Evolutionary conservation across 2,329 filamentous ascomycete genomes (phyloP).

Genomic region (Chrysosporium queenslandicum): DNA sequence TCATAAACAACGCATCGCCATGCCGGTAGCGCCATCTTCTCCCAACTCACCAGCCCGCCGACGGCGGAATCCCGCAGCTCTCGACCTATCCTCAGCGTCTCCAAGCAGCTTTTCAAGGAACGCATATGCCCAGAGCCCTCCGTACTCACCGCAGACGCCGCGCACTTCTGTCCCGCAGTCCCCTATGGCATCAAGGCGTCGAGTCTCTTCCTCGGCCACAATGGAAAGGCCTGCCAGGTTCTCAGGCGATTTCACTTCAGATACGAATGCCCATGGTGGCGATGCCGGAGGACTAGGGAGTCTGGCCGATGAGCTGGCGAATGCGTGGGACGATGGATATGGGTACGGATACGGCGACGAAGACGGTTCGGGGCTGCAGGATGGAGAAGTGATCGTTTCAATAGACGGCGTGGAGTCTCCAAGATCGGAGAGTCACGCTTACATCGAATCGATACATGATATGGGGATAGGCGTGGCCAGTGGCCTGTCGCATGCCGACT

Average conservation of each 20-base stretch:
- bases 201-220: constrained; percentile 26
- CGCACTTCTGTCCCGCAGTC: constrained; percentile 32
- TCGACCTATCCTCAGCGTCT: constrained; percentile 31
- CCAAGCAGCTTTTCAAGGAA: constrained; percentile 24
- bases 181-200: constrained; percentile 30
- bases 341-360: constrained; percentile 39
- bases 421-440: not conserved
- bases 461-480: constrained; percentile 18
- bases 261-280: constrained; percentile 15
- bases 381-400: constrained; percentile 8
- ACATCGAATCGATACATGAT: constrained; percentile 23
- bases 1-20: constrained; percentile 22
- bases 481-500: constrained; percentile 6
- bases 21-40: constrained; percentile 18
- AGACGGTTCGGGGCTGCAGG: constrained; percentile 17
- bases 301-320: constrained; percentile 54
- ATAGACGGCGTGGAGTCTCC: constrained; percentile 22
- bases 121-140: constrained; percentile 26
- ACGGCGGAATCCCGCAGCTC: constrained; percentile 29
- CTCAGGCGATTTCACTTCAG: constrained; percentile 32
- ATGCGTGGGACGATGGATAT: constrained; percentile 44
- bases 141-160: constrained; percentile 28
- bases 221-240: constrained; percentile 30
- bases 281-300: constrained; percentile 46
- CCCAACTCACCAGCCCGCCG: constrained; percentile 29